Percentiles rank a stretch among this genome's conserved stretches.
Evolutionary conservation across 768 basidiomycete species (phyloP).

Genomic region (Lentinula detonsa): DNA sequence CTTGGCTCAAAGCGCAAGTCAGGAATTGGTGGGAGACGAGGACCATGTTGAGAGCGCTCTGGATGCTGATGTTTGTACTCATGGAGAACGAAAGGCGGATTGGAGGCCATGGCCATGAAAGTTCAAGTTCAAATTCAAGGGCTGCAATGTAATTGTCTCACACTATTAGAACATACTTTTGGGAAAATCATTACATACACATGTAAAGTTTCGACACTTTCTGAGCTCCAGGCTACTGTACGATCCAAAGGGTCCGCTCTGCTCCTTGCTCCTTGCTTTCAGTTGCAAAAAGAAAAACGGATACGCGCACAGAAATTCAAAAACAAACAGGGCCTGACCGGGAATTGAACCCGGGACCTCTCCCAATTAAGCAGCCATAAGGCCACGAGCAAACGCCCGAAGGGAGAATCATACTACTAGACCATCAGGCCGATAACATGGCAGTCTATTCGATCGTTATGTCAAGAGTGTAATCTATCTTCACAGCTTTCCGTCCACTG

Average conservation of each 20-base stretch:
- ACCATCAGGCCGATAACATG: constrained; percentile 14
- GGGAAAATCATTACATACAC: too few species aligned
- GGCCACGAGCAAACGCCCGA: constrained; percentile 8
- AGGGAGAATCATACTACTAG: constrained; percentile 20
- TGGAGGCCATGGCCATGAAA: neutral
- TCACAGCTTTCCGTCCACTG: neutral
- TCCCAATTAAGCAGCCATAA: constrained; percentile 7
- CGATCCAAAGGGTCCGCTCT: too few species aligned
- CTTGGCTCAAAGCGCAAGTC: neutral
- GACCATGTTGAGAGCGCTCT: neutral
- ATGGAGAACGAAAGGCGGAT: neutral
- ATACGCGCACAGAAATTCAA: too few species aligned
- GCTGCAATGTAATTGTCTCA: neutral
- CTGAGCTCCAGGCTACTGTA: too few species aligned
- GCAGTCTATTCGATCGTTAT: too few species aligned
- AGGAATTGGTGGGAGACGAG: neutral
- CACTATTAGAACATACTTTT: too few species aligned
- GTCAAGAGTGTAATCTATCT: neutral
- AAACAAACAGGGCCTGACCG: constrained; percentile 12
- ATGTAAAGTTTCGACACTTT: too few species aligned
- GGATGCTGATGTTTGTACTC: neutral
- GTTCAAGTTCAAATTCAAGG: neutral
- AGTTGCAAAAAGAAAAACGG: too few species aligned
- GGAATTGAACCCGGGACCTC: constrained; percentile 21
- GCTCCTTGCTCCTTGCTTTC: too few species aligned